These are phyloP conservation scores for Yamadazyma trypodendri DNA, from an alignment of 1,139 yeast genomes.

Conservation along the genomic window DNA sequence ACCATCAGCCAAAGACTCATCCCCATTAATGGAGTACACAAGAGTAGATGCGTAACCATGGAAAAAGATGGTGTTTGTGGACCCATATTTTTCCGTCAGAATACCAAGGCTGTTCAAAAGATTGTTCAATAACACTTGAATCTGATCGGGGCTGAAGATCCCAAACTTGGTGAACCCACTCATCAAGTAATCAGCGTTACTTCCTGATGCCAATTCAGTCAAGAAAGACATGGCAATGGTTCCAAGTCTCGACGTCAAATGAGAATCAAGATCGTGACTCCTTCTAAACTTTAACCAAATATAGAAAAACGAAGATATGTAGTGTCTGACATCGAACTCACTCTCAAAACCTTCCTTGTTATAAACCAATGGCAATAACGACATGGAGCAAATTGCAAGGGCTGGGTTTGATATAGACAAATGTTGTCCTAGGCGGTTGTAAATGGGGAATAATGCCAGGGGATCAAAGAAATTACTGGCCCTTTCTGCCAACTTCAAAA, in stretches of 20 bases:
- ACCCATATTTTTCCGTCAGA: slow-evolving; percentile 37
- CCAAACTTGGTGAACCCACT: slow-evolving; percentile 45
- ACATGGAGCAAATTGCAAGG: slow-evolving; percentile 55
- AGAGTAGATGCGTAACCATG: slow-evolving; percentile 64
- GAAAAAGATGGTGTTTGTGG: slow-evolving; percentile 43
- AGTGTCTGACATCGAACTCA: slow-evolving; percentile 48
- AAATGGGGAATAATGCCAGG: slow-evolving; percentile 37
- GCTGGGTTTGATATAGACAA: slow-evolving; percentile 62
- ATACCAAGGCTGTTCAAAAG: slow-evolving; percentile 55
- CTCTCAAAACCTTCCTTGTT: slow-evolving; percentile 24
- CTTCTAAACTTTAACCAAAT: slow-evolving; percentile 68
- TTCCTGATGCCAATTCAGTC: slow-evolving; percentile 20
- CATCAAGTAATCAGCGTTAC: background rate
- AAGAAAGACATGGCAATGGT: slow-evolving; percentile 56
- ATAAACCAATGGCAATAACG: slow-evolving; percentile 47
- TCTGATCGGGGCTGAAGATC: slow-evolving; percentile 60
- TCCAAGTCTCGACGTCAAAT: slow-evolving; percentile 66
- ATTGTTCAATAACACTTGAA: slow-evolving; percentile 55
- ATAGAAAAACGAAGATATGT: slow-evolving; percentile 66
- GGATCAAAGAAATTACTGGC: slow-evolving; percentile 47
- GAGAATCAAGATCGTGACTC: slow-evolving; percentile 62
- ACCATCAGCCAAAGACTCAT: slow-evolving; percentile 34
- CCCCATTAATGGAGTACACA: slow-evolving; percentile 63
- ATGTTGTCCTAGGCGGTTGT: slow-evolving; percentile 40
- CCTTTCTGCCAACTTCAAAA: slow-evolving; percentile 45